phyloP scores from a whole-genome alignment of 495 filamentous ascomycete species.

The Neurospora sp. region DNA sequence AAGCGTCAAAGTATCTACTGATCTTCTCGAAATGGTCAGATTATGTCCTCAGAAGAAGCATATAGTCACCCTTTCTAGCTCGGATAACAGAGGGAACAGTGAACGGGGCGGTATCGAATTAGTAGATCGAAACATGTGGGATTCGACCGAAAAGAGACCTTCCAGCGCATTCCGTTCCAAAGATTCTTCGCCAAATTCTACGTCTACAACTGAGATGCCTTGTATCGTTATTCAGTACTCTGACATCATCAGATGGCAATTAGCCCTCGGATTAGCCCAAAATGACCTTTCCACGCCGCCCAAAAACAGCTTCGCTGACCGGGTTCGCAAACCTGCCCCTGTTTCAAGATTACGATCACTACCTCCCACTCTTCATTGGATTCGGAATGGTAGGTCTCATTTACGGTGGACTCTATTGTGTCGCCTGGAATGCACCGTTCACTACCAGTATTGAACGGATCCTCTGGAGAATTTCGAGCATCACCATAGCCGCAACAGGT shows the following conservation, averaged over 20 bases:
- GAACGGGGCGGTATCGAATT: not conserved
- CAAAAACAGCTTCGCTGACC: not conserved
- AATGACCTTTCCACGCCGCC: not conserved
- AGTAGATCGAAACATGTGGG: not conserved
- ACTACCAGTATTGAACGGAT: not conserved
- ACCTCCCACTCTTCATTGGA: not conserved
- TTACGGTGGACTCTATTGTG: not conserved
- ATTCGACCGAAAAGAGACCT: not conserved
- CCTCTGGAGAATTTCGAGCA: not conserved
- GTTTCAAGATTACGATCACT: not conserved
- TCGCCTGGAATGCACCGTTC: not conserved
- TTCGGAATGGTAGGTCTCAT: not conserved
- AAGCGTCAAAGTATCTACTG: not conserved
- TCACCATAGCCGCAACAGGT: not conserved
- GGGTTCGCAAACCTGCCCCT: not conserved
- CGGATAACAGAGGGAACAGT: not conserved
- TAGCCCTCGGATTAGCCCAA: not conserved
- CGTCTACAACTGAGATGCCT: not conserved
- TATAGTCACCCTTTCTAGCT: not conserved
- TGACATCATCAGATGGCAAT: not conserved
- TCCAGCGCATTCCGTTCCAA: not conserved
- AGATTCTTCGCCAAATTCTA: not conserved
- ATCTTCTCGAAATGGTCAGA: not conserved
- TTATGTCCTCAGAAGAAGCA: not conserved
- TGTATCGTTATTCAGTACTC: not conserved